Conservation (phyloP, 2,329 filamentous ascomycete species). For the Diaporthe sp. region DNA sequence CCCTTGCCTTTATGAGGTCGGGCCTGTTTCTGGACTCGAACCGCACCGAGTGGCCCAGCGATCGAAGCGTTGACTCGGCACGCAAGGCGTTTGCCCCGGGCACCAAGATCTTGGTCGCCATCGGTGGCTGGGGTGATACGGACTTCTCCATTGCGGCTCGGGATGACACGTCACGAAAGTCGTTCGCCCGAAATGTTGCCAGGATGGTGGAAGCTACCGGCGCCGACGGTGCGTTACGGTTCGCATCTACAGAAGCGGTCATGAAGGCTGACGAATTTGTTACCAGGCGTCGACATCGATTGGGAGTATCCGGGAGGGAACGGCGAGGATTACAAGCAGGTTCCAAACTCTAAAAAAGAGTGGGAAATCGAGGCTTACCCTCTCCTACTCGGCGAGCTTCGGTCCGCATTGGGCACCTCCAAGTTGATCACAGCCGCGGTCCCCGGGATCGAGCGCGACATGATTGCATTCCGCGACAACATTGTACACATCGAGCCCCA, state of each 20-base stretch:
- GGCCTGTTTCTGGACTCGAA: slow-evolving; percentile 62
- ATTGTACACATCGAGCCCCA: slow-evolving; percentile 69
- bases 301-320: slow-evolving; percentile 76
- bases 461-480: slow-evolving; percentile 73
- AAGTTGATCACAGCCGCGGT: slow-evolving; percentile 77
- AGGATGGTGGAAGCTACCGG: slow-evolving; percentile 71
- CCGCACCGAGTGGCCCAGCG: slow-evolving; percentile 61
- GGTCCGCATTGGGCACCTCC: slow-evolving; percentile 65
- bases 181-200: slow-evolving; percentile 74
- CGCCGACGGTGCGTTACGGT: slow-evolving; percentile 69
- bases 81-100: slow-evolving; percentile 61
- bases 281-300: slow-evolving; percentile 69
- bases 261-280: slow-evolving; percentile 10
- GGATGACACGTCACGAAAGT: slow-evolving; percentile 62
- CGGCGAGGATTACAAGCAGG: slow-evolving; percentile 75
- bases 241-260: slow-evolving; percentile 24
- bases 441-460: slow-evolving; percentile 72
- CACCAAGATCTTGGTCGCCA: slow-evolving; percentile 76
- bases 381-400: slow-evolving; percentile 69
- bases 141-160: slow-evolving; percentile 72
- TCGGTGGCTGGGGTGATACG: slow-evolving; percentile 80
- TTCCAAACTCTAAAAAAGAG: slow-evolving; percentile 69
- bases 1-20: slow-evolving; percentile 69
- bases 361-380: slow-evolving; percentile 74
- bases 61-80: slow-evolving; percentile 62